A percentile compares a stretch with the other conserved stretches of the same genome.
These are phyloP conservation scores for Capsella bursapastoris DNA, from an alignment of 345 rosid species.

Conservation along the genomic window DNA sequence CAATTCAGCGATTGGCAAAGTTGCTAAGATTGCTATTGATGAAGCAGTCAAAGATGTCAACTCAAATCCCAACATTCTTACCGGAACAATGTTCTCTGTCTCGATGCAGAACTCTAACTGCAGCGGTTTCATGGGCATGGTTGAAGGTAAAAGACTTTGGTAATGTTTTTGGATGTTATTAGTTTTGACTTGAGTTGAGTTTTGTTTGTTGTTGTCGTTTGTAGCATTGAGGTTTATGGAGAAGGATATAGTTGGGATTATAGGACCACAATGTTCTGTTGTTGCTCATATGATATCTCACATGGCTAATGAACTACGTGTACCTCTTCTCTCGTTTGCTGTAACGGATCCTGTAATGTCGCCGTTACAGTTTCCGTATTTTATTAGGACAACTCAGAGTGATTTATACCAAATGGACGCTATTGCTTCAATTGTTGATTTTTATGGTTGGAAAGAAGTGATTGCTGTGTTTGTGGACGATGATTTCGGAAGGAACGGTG, in stretches of 20 bases:
- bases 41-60: conserved; percentile 95
- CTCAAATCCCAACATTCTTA: conserved; percentile 64
- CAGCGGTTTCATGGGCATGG: conserved; percentile 89
- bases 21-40: conserved; percentile 81
- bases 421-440: conserved; percentile 68
- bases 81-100: conserved; percentile 57
- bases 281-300: conserved; percentile 74
- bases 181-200: neutral
- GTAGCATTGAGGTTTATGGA: conserved; percentile 88
- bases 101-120: conserved; percentile 65
- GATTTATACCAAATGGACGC: conserved; percentile 89
- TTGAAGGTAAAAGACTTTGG: conserved; percentile 59
- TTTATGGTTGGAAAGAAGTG: conserved; percentile 83
- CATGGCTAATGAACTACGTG: conserved; percentile 77
- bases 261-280: conserved; percentile 92
- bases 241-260: conserved; percentile 68
- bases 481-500: conserved; percentile 83
- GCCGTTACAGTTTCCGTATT: conserved; percentile 84
- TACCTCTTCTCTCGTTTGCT: conserved; percentile 81
- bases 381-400: conserved; percentile 76
- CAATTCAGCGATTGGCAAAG: conserved; percentile 74
- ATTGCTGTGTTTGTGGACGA: conserved; percentile 81
- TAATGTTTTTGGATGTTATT: neutral
- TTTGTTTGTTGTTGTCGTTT: conserved; percentile 32
- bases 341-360: conserved; percentile 92